phyloP scores from a whole-genome alignment of 2,329 filamentous ascomycete species.

The Sporothrix luriei region DNA sequence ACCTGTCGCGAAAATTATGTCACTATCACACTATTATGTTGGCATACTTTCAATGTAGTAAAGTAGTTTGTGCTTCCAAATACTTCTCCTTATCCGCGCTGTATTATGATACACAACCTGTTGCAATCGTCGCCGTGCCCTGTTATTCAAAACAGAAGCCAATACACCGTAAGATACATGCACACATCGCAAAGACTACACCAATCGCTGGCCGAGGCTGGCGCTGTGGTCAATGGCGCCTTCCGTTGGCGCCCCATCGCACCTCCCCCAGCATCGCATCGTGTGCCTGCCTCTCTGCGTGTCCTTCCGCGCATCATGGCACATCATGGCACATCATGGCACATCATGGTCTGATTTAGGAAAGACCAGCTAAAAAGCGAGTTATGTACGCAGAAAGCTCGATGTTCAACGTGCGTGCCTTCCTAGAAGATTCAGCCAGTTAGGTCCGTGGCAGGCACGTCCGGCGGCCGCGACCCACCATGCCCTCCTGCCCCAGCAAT shows the following conservation, averaged over 20 bases:
- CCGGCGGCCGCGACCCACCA: background rate
- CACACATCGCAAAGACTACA: background rate
- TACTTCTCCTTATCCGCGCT: background rate
- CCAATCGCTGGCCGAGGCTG: constrained; percentile 12
- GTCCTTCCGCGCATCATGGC: background rate
- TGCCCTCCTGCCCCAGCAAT: background rate
- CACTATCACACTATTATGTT: background rate
- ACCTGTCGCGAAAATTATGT: background rate
- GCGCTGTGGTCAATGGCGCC: background rate
- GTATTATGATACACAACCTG: constrained; percentile 13
- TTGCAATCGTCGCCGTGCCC: constrained; percentile 1
- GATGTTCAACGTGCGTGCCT: background rate
- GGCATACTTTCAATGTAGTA: background rate
- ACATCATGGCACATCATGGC: constrained; percentile 20
- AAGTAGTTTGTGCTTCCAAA: background rate
- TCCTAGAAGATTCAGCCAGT: background rate
- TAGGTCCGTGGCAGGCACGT: background rate
- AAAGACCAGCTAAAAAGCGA: background rate
- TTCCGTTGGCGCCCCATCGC: background rate
- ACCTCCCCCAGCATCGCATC: constrained; percentile 4
- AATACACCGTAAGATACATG: background rate
- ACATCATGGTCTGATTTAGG: constrained; percentile 17
- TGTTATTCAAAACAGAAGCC: constrained; percentile 13
- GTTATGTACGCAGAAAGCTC: background rate
- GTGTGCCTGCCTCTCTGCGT: background rate